Evolutionary conservation across 1,139 yeast genomes (phyloP).

Genomic region (Candida dubliniensis): DNA sequence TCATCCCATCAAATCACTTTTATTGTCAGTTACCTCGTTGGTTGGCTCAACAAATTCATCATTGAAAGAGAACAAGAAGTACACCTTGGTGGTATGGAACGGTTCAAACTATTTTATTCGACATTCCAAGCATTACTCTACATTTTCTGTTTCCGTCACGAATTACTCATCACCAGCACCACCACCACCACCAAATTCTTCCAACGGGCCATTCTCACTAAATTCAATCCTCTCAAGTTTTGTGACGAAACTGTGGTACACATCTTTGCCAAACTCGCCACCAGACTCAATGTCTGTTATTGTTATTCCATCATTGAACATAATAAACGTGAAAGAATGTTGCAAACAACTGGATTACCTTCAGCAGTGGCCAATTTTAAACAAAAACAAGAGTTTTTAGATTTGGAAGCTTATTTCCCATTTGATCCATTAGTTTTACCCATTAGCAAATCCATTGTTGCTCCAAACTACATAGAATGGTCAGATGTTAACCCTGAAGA

Average conservation of each 20-base stretch:
- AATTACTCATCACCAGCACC: constrained; percentile 54
- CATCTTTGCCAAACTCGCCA: constrained; percentile 92
- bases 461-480: constrained; percentile 80
- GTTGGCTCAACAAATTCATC: constrained; percentile 82
- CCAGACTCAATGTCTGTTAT: constrained; percentile 85
- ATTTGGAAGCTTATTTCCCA: constrained; percentile 90
- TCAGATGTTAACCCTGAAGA: constrained; percentile 45
- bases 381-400: constrained; percentile 76
- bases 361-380: constrained; percentile 42
- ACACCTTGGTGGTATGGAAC: constrained; percentile 61
- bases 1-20: constrained; percentile 72
- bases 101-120: constrained; percentile 88
- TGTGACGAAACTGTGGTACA: constrained; percentile 92
- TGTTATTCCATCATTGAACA: constrained; percentile 92
- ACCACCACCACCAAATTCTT: constrained; percentile 81
- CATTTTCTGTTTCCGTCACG: constrained; percentile 86
- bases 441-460: constrained; percentile 49
- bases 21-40: constrained; percentile 74
- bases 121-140: constrained; percentile 89
- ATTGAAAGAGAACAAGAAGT: constrained; percentile 83
- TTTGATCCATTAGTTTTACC: constrained; percentile 88
- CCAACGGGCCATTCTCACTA: constrained; percentile 81
- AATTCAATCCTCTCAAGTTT: constrained; percentile 89
- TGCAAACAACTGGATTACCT: constrained; percentile 37
- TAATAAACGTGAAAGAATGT: constrained; percentile 68